Evolutionary conservation across 2,329 filamentous ascomycete species (phyloP).

Genomic region (Gremmenia infestans): DNA sequence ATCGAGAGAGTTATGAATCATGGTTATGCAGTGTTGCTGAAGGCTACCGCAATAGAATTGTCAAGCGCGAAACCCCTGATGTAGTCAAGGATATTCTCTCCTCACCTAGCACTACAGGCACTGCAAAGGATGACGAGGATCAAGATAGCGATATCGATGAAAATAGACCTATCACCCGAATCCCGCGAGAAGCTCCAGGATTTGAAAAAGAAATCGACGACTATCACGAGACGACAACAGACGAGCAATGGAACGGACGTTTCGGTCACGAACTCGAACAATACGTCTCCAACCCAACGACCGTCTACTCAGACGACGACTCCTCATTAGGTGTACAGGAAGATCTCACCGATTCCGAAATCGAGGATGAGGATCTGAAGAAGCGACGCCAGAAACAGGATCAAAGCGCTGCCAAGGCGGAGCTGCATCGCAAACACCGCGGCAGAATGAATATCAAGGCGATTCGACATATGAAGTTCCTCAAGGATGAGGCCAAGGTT

Average conservation of each 20-base stretch:
- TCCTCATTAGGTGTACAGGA: slow-evolving; percentile 10
- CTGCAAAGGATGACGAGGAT: not conserved
- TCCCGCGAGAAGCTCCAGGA: slow-evolving; percentile 12
- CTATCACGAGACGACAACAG: not conserved
- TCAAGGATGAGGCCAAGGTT: slow-evolving; percentile 18
- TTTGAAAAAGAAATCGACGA: slow-evolving; percentile 15
- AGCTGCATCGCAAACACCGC: slow-evolving; percentile 15
- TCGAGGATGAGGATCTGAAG: slow-evolving; percentile 19
- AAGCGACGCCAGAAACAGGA: slow-evolving; percentile 19
- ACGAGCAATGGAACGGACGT: slow-evolving; percentile 3
- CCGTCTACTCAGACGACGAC: slow-evolving; percentile 12
- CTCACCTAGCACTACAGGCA: too few species aligned
- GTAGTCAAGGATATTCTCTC: slow-evolving; percentile 4
- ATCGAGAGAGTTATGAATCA: slow-evolving; percentile 14
- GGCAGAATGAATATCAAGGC: slow-evolving; percentile 19
- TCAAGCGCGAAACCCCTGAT: slow-evolving; percentile 13
- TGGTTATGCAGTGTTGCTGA: slow-evolving; percentile 17
- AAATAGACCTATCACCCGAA: not conserved
- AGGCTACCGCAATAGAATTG: slow-evolving; percentile 14
- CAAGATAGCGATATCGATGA: slow-evolving; percentile 5
- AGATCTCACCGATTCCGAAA: slow-evolving; percentile 18
- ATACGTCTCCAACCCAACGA: slow-evolving; percentile 4
- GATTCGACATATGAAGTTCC: slow-evolving; percentile 16
- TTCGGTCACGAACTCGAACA: slow-evolving; percentile 12
- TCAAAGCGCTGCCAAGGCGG: slow-evolving; percentile 10